phyloP scores from a whole-genome alignment of 1,139 yeast genomes.

The Hyphopichia pseudoburtonii region DNA sequence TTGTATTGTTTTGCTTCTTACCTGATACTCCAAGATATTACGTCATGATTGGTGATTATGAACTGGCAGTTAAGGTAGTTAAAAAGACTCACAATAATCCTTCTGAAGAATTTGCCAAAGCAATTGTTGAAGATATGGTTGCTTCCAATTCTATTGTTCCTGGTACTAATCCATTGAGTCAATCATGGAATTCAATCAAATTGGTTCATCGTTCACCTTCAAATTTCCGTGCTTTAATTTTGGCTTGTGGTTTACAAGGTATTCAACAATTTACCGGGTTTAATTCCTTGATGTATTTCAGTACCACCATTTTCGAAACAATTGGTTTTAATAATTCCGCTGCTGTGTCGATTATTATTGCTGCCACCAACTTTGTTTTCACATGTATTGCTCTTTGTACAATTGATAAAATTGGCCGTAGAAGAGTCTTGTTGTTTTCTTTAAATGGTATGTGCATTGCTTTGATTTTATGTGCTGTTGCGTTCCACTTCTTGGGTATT shows the following conservation, averaged over 20 bases:
- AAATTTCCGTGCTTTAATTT: constrained; percentile 80
- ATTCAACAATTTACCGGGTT: constrained; percentile 95
- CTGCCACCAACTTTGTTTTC: constrained; percentile 88
- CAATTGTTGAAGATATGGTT: constrained; percentile 59
- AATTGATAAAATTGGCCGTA: constrained; percentile 84
- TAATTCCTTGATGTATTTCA: constrained; percentile 92
- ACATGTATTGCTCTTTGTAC: constrained; percentile 79
- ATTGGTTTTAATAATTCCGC: constrained; percentile 85
- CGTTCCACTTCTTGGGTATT: constrained; percentile 78
- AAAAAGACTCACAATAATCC: constrained; percentile 57
- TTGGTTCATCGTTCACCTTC: constrained; percentile 75
- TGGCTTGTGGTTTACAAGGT: constrained; percentile 92
- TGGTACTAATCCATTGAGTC: constrained; percentile 53
- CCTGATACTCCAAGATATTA: constrained; percentile 96
- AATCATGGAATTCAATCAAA: constrained; percentile 61
- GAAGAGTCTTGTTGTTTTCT: constrained; percentile 70
- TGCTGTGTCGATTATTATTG: constrained; percentile 89
- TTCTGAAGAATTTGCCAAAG: constrained; percentile 54
- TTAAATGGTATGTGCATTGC: constrained; percentile 79
- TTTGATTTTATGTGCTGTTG: constrained; percentile 78
- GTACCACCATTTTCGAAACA: constrained; percentile 84
- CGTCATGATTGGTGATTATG: constrained; percentile 65
- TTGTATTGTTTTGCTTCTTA: constrained; percentile 73
- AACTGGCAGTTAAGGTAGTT: constrained; percentile 66
- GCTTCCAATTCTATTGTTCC: constrained; percentile 61